A percentile compares a stretch with the other conserved stretches of the same genome.
phyloP scores from a whole-genome alignment of 2,329 filamentous ascomycete species.

The Aureobasidium melanogenum region DNA sequence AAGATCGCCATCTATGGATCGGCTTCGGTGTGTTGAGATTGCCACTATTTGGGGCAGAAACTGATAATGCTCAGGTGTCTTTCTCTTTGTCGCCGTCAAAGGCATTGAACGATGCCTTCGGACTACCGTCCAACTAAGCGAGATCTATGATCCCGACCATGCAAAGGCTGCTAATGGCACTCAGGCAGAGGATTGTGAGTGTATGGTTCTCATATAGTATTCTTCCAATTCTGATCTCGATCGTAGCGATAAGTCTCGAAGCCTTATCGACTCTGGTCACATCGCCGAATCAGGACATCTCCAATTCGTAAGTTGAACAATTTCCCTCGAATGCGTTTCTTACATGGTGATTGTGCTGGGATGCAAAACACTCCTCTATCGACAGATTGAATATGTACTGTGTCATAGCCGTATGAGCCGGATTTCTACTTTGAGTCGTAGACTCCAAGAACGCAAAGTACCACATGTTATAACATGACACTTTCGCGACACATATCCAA shows the following conservation, averaged over 20 bases:
- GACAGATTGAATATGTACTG: background rate
- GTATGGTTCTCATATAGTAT: background rate
- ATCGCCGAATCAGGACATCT: slow-evolving; percentile 35
- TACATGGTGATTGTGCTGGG: background rate
- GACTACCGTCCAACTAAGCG: slow-evolving; percentile 53
- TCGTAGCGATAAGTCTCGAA: slow-evolving; percentile 30
- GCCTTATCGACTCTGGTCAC: slow-evolving; percentile 33
- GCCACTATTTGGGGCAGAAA: background rate
- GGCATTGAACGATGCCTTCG: slow-evolving; percentile 51
- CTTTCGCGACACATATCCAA: too few relatives aligned
- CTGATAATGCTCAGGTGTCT: slow-evolving; percentile 32
- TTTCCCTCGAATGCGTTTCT: background rate
- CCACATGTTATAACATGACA: too few relatives aligned
- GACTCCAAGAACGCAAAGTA: background rate
- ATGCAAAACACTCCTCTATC: background rate
- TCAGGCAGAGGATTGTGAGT: slow-evolving; percentile 18
- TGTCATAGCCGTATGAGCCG: too few relatives aligned
- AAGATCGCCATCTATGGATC: slow-evolving; percentile 40
- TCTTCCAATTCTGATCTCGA: background rate
- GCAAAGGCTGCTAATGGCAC: slow-evolving; percentile 61
- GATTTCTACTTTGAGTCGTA: background rate
- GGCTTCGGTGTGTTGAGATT: slow-evolving; percentile 29
- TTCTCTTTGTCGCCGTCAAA: slow-evolving; percentile 50
- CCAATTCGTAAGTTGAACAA: slow-evolving; percentile 22
- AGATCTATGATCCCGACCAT: slow-evolving; percentile 65